Base-by-base conservation (phyloP, 805 yeast species). In the Sungouiella thailandica region DNA sequence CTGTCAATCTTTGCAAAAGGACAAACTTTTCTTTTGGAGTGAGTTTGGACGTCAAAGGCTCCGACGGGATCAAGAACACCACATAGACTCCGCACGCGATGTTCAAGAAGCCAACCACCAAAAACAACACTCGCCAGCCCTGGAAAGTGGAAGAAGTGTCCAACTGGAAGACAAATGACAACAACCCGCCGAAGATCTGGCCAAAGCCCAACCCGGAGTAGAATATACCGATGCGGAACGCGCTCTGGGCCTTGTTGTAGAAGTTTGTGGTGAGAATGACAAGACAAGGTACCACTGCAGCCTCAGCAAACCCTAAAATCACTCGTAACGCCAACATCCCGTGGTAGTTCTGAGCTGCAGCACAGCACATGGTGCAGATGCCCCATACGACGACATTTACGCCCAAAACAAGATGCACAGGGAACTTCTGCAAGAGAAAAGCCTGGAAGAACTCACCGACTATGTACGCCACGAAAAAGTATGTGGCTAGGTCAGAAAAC, bases 81-180 rank as follows among this genome's bases (percentile, higher is more conserved):
- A 49, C 44, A 16, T 38, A 42, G 2, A 35, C 37, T 16, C 53
- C 53, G 32, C 36, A 40, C 12, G 28, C 17, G 29, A 48, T 31
- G 31, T 46, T 50, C 24, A 48, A 29, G 22, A 37, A 23, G 1
- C 55, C 55, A 25, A 48, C 41, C 17, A 49, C 49, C 31, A 50
- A 33, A 29, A 46, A 50, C 40, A 48, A 39, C 19, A 50, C 37
- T 31, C 46, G 37, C 53, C 53, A 50, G 4, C 52, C 48, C 22
- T 35, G 23, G 16, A 49, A 22, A 7, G 44, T 30, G 7, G 41
- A 29, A 25, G 35, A 32, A 18, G 39, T 23, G n/a, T 47, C 47
- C 18, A 34, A 35, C 30, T 49, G 52, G 28, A 48, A 46, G 20
- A 32, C 31, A 33, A 34, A 50, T 23, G 50, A 46, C 24, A 50